These are phyloP conservation scores for Scedosporium boydii DNA, from an alignment of 2,329 filamentous ascomycete species.

Conservation along the genomic window DNA sequence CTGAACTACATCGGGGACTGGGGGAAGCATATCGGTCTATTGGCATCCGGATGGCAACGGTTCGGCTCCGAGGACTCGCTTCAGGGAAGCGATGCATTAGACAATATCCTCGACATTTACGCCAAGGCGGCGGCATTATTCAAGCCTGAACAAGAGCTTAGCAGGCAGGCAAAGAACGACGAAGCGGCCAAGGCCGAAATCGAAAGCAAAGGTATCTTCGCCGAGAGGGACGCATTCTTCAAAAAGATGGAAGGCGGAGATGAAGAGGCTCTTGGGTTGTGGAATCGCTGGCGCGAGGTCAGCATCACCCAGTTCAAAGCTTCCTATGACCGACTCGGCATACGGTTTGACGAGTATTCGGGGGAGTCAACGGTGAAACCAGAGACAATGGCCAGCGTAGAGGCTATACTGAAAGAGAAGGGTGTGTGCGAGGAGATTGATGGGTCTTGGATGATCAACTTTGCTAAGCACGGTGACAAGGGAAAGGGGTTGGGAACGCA, in stretches of 20 bases:
- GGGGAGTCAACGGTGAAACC: conserved; percentile 52
- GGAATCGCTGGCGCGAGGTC: conserved; percentile 38
- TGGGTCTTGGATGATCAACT: conserved; percentile 59
- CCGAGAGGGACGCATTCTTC: conserved; percentile 43
- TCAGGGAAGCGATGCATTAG: conserved; percentile 38
- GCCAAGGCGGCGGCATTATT: conserved; percentile 41
- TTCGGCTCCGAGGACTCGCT: conserved; percentile 59
- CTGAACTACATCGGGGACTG: conserved; percentile 70
- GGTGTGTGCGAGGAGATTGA: conserved; percentile 55
- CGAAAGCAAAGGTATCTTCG: conserved; percentile 23
- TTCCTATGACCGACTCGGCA: conserved; percentile 41
- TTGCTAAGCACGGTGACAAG: conserved; percentile 57
- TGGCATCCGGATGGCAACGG: conserved; percentile 58
- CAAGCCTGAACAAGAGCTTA: conserved; percentile 44
- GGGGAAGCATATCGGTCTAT: conserved; percentile 59
- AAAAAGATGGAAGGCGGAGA: conserved; percentile 46
- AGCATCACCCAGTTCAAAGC: conserved; percentile 40
- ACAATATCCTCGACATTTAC: conserved; percentile 61
- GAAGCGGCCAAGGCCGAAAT: conserved; percentile 24
- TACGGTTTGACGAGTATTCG: conserved; percentile 49
- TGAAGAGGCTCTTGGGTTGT: conserved; percentile 35
- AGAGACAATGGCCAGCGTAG: conserved; percentile 48
- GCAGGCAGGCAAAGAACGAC: conserved; percentile 22
- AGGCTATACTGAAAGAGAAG: conserved; percentile 46
- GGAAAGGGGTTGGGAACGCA: conserved; percentile 51